phyloP scores from a whole-genome alignment of 352 stramenopile species.

The Hyphochytrium catenoides region DNA sequence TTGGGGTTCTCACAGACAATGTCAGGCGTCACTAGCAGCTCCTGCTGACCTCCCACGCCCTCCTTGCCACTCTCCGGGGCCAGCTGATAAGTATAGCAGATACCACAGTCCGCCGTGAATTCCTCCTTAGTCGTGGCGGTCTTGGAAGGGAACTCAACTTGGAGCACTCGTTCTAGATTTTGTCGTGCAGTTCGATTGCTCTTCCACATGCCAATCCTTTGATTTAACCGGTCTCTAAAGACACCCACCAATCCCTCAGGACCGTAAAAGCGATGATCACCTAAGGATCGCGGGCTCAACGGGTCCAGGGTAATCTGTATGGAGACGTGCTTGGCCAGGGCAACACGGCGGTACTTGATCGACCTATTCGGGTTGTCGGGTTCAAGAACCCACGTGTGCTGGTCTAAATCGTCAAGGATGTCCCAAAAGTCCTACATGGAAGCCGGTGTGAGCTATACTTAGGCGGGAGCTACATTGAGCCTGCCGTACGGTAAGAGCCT shows the following conservation, averaged over 20 bases:
- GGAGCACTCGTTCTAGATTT: slow-evolving; percentile 35
- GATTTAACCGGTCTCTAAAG: slow-evolving; percentile 28
- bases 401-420: slow-evolving; percentile 38
- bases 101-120: slow-evolving; percentile 57
- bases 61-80: slow-evolving; percentile 13
- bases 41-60: neutral
- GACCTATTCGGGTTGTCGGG: slow-evolving; percentile 30
- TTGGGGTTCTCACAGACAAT: slow-evolving; percentile 52
- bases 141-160: slow-evolving; percentile 25
- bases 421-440: slow-evolving; percentile 51
- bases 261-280: slow-evolving; percentile 44
- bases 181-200: slow-evolving; percentile 19
- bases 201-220: slow-evolving; percentile 23
- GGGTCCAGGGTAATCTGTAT: slow-evolving; percentile 30
- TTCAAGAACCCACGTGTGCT: slow-evolving; percentile 39
- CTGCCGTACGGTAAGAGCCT: neutral
- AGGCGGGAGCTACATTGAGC: slow-evolving; percentile 11
- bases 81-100: slow-evolving; percentile 60
- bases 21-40: slow-evolving; percentile 26
- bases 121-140: slow-evolving; percentile 21
- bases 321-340: slow-evolving; percentile 31
- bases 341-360: slow-evolving; percentile 27
- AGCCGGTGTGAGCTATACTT: slow-evolving; percentile 27
- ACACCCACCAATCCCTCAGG: slow-evolving; percentile 22
- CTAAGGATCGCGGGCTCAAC: slow-evolving; percentile 15